A percentile compares a stretch with the other conserved stretches of the same genome.
Evolutionary conservation across 495 filamentous ascomycete genomes (phyloP).

Genomic region (Lepraria neglecta): DNA sequence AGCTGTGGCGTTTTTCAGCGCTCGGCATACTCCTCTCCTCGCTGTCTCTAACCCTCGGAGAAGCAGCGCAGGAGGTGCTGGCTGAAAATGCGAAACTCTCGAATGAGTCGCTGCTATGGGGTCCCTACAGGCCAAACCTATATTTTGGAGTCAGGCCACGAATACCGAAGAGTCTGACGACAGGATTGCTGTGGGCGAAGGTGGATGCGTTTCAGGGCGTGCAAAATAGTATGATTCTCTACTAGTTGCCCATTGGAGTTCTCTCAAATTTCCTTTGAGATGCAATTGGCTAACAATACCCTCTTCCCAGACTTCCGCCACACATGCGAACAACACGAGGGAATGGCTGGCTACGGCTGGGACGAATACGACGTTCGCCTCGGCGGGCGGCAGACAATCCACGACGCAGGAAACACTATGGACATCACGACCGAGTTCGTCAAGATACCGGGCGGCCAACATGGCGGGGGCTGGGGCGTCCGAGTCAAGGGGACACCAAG

Average conservation of each 20-base stretch:
- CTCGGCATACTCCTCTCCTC: slow-evolving; percentile 4
- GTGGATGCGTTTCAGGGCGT: slow-evolving; percentile 73
- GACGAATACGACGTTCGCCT: slow-evolving; percentile 85
- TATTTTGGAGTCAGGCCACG: slow-evolving; percentile 92
- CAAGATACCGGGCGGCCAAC: slow-evolving; percentile 79
- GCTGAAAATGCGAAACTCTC: slow-evolving; percentile 44
- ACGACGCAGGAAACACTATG: slow-evolving; percentile 77
- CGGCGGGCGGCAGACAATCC: slow-evolving; percentile 83
- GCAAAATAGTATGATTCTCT: slow-evolving; percentile 57
- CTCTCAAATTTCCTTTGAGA: not conserved
- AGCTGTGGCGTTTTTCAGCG: slow-evolving; percentile 7
- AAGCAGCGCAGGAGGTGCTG: slow-evolving; percentile 22
- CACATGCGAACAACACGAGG: slow-evolving; percentile 92
- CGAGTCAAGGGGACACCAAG: slow-evolving; percentile 77
- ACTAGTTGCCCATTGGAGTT: not conserved
- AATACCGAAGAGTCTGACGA: slow-evolving; percentile 75
- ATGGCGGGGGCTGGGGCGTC: slow-evolving; percentile 89
- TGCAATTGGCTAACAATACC: slow-evolving; percentile 1
- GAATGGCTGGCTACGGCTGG: slow-evolving; percentile 96
- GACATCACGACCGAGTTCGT: slow-evolving; percentile 90
- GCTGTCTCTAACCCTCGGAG: slow-evolving; percentile 10
- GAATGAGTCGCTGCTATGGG: slow-evolving; percentile 90
- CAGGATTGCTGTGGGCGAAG: slow-evolving; percentile 84
- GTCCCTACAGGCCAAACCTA: slow-evolving; percentile 88
- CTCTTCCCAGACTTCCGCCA: slow-evolving; percentile 65